These are phyloP conservation scores for Sporothrix pallida DNA, from an alignment of 2,329 filamentous ascomycete species.

Conservation along the genomic window DNA sequence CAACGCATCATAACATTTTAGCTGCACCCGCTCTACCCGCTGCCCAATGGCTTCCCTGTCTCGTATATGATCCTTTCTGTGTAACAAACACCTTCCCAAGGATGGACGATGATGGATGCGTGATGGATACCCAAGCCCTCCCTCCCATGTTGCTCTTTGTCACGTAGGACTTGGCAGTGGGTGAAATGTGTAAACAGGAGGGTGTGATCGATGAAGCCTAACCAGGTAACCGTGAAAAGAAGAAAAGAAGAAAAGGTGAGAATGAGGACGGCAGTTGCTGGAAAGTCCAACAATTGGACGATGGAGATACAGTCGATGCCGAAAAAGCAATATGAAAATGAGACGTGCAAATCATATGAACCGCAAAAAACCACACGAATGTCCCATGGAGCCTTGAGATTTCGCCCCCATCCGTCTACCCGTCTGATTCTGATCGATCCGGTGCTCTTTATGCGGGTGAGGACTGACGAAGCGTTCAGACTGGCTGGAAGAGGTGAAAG, in stretches of 20 bases:
- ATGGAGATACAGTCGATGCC: not conserved
- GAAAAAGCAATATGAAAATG: not conserved
- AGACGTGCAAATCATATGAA: not conserved
- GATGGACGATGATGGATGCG: not conserved
- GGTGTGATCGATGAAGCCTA: constrained; percentile 6
- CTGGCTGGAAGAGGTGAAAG: not conserved
- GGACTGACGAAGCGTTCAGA: constrained; percentile 18
- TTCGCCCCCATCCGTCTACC: constrained; percentile 3
- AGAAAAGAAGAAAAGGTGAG: not conserved
- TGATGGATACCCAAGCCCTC: constrained; percentile 24
- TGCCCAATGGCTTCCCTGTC: not conserved
- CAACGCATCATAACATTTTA: not conserved
- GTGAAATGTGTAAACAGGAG: not conserved
- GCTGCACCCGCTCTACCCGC: not conserved
- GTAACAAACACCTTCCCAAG: not conserved
- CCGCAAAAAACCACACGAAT: too few species aligned
- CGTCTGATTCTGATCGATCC: constrained; percentile 29
- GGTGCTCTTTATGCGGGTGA: constrained; percentile 22
- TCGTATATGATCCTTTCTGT: constrained; percentile 22
- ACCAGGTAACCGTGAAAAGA: constrained; percentile 2
- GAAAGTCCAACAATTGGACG: not conserved
- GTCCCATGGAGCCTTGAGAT: not conserved
- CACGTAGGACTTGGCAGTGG: constrained; percentile 8
- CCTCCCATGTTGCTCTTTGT: not conserved
- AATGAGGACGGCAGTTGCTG: not conserved